Base-by-base conservation (phyloP, 495 filamentous ascomycete genomes). In the Xylaria telfairii region DNA sequence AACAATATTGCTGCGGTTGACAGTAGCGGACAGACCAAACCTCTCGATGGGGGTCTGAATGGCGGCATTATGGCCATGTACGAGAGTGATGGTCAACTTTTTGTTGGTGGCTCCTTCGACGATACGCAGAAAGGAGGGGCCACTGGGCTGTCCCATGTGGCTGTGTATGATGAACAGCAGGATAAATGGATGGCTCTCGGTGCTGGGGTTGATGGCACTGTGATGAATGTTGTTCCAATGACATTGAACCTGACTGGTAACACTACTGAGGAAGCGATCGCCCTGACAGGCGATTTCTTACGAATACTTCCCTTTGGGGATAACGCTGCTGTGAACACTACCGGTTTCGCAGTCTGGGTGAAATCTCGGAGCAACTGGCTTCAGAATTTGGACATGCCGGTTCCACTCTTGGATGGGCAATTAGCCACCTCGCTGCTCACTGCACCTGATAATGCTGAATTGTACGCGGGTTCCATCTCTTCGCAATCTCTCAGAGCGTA, bases 341-440 rank as follows among this genome's bases (percentile, higher is more conserved):
- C 87, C 60, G 93, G 94, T 0, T 95, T 98, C 76, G 96, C 92
- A 37, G 83, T 98, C 30, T 99, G 96, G 96, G 91, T 98, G n/a
- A 93, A 94, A 26, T 96, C 94, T 6, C 87, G 85, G 60, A 87
- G 89, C 49, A 93, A 96, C 76, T 99, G 96, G 96, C 82, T 98
- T 28, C 89, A 93, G 78, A 95, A 94, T 72, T 82, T 98, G 49
- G 82, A 93, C 56, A 78, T 89, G 49, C 81, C 86, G n/a, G 84
- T 88, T 59, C 87, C 92, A 68, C 81, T 87, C 19, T 87, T 96
- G 71, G 80, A 83, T 66, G 96, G 96, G 21, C 77, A 90, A 49
- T 83, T 99, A 44, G 91, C 90, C 4, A 86, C 93, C 13, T 86
- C 87, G 34, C 71, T 83, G 13, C 84, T 91, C 41, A 82, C 89